Evolutionary conservation across 345 rosid species (phyloP), one percentile per base, ranked within the genome.

Genomic region (Pugionium cornutum): DNA sequence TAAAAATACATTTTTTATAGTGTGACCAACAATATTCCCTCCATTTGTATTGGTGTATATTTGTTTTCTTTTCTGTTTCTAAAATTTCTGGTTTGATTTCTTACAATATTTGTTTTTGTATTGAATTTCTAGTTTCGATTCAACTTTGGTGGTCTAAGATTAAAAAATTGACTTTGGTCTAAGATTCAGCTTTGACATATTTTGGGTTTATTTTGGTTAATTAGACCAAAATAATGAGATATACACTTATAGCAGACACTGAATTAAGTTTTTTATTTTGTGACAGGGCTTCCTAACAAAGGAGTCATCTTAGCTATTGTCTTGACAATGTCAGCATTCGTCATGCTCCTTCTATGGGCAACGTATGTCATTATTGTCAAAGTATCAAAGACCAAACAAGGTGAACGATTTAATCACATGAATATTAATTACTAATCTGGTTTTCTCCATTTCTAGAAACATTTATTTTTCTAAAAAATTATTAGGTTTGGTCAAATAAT

Each of bases 361-460:
- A 72, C 9, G 30, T 64, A 56, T 57, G n/a, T 49, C 58, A 72
- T 72, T 33, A 9, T 64, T 28, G 9, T 28, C n/a, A 72, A 64
- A 56, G n/a, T 56, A 56, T 56, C 75, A 33, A 72, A 32, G 46
- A 33, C 59, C 27, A 64, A 64, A 72, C 70, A 64, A 72, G 75
- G 75, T 72, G 9, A 4, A 56, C 29, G 27, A 18, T 53, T 1
- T 30, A 9, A 35, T 8, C 33, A 44, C 46, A 27, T 37, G 18
- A 4, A 36, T 18, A 18, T 18, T 18, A 18, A 18, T 18, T 18
- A 18, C 18, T 18, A 18, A 18, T 18, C 18, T 18, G 18, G 18
- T 33, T 43, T 9, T 26, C 9, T 62, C 11, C 18, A 42, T 50
- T 1, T 39, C n/a, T 51, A 39, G 44, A 46, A 62, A 9, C 33